Percentiles rank a stretch among this genome's conserved stretches.
These are phyloP conservation scores for Aspergillus uvarum DNA, from an alignment of 2,329 filamentous ascomycete species.

Conservation along the genomic window DNA sequence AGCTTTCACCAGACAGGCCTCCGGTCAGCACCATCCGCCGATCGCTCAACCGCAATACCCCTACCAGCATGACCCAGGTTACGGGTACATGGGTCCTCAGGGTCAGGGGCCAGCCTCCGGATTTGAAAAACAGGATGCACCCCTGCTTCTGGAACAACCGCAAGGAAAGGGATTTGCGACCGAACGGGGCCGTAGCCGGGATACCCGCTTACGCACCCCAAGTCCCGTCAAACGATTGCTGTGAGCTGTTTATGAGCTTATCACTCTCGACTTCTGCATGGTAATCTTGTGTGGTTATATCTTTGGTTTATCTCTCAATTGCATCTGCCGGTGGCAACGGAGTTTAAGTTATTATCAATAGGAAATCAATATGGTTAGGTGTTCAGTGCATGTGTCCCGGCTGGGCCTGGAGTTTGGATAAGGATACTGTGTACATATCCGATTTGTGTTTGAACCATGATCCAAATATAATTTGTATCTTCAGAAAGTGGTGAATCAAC, in stretches of 20 bases:
- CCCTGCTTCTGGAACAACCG: conserved; percentile 33
- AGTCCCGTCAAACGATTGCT: conserved; percentile 35
- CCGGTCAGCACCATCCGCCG: conserved; percentile 22
- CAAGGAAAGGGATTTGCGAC: conserved; percentile 32
- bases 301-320: neutral
- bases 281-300: neutral
- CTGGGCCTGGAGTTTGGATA: neutral
- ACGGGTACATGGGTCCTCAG: conserved; percentile 26
- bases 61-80: conserved; percentile 28
- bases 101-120: conserved; percentile 13
- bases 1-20: conserved; percentile 25
- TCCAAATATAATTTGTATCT: no score
- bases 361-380: neutral
- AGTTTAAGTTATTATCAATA: neutral
- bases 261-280: neutral
- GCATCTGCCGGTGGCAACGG: neutral
- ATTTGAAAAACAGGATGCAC: conserved; percentile 29
- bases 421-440: neutral
- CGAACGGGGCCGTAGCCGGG: conserved; percentile 32
- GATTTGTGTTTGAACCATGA: no score
- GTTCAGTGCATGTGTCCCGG: neutral
- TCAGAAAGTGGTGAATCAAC: no score
- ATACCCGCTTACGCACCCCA: conserved; percentile 37
- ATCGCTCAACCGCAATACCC: conserved; percentile 26
- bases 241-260: neutral